These are phyloP conservation scores for Phalaenopsis hybrid DNA, from an alignment of 116 monocot species.

Conservation along the genomic window DNA sequence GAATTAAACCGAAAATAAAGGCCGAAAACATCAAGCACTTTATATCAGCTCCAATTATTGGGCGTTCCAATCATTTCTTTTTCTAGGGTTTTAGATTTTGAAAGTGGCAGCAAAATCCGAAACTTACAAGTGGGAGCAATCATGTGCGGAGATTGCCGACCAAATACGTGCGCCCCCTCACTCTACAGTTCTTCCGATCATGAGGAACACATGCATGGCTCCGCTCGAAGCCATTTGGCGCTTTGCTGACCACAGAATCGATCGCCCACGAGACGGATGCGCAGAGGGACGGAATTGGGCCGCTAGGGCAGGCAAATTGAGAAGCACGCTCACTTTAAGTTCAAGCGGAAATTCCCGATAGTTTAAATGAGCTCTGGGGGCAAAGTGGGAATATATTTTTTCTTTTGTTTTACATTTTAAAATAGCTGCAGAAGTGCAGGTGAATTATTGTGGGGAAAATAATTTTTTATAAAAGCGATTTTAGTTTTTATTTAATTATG, in stretches of 20 bases:
- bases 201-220: background rate
- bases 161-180: background rate
- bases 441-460: too few species aligned
- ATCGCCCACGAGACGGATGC: too few species aligned
- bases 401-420: too few species aligned
- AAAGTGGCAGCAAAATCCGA: background rate
- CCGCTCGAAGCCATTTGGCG: background rate
- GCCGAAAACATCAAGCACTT: background rate
- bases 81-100: slow-evolving; percentile 6
- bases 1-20: background rate
- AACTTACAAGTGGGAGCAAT: background rate
- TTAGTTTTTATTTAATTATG: too few species aligned
- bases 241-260: background rate
- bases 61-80: background rate
- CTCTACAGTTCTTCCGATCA: background rate
- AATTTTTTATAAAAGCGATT: too few species aligned
- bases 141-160: background rate
- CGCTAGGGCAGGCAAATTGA: too few species aligned
- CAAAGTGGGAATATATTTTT: too few species aligned
- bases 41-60: slow-evolving; percentile 3
- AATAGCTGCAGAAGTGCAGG: too few species aligned
- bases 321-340: too few species aligned
- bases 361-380: too few species aligned
- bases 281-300: too few species aligned
- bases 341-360: too few species aligned